Percentiles rank a stretch among this genome's conserved stretches.
phyloP scores from a whole-genome alignment of 495 filamentous ascomycete genomes.

The Cercophora samala region DNA sequence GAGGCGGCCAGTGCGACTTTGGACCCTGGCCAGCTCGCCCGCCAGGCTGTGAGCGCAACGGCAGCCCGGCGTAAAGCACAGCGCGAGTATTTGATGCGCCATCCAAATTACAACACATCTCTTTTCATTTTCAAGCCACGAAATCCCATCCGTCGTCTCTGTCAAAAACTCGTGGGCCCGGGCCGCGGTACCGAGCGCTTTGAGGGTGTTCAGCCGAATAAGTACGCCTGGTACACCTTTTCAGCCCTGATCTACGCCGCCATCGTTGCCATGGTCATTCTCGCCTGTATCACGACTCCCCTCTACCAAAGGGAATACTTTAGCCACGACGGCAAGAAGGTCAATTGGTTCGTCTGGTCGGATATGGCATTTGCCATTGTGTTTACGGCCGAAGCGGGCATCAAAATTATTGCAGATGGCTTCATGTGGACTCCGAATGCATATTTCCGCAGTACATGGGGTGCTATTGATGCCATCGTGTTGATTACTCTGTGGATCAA shows the following conservation, averaged over 20 bases:
- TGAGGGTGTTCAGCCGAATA: conserved; percentile 82
- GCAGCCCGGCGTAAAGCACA: conserved; percentile 81
- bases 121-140: conserved; percentile 79
- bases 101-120: conserved; percentile 90
- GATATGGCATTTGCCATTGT: conserved; percentile 86
- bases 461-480: conserved; percentile 91
- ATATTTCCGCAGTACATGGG: conserved; percentile 95
- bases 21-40: conserved; percentile 82
- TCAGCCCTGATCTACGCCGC: conserved; percentile 90
- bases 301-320: conserved; percentile 89
- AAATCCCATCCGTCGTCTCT: conserved; percentile 74
- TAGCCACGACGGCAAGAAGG: conserved; percentile 21
- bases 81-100: conserved; percentile 78
- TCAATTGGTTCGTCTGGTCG: conserved; percentile 90
- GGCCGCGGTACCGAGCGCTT: conserved; percentile 81
- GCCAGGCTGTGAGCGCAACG: conserved; percentile 79
- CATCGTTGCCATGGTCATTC: conserved; percentile 93
- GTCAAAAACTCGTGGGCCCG: conserved; percentile 88
- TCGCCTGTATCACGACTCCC: conserved; percentile 92
- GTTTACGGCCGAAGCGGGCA: conserved; percentile 81
- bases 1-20: conserved; percentile 68
- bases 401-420: conserved; percentile 95
- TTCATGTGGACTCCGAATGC: conserved; percentile 98
- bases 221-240: conserved; percentile 85
- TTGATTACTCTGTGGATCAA: conserved; percentile 95